These are phyloP conservation scores for Brassica incana DNA, from an alignment of 345 rosid genomes.

Conservation along the genomic window DNA sequence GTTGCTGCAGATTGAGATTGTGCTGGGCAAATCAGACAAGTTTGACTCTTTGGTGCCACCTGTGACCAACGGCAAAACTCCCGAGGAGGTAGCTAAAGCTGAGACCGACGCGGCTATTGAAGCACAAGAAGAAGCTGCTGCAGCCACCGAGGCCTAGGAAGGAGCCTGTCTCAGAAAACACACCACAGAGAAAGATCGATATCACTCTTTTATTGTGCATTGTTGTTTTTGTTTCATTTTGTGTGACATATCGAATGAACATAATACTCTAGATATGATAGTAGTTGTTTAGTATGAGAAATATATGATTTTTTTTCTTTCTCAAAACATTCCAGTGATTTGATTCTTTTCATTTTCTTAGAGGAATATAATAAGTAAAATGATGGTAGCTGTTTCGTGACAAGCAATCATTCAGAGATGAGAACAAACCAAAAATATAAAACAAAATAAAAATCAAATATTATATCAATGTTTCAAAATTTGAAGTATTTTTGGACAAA, in stretches of 20 bases:
- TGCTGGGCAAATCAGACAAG: constrained; percentile 69
- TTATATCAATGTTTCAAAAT: too few relatives aligned
- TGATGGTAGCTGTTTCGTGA: not conserved
- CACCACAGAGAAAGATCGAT: not conserved
- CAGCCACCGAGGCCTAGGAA: constrained; percentile 40
- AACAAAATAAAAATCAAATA: too few relatives aligned
- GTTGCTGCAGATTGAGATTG: constrained; percentile 60
- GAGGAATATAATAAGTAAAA: not conserved
- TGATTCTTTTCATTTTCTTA: not conserved
- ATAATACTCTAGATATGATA: constrained; percentile 24
- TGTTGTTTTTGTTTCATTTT: constrained; percentile 28
- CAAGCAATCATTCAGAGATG: too few relatives aligned
- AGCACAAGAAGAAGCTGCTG: constrained; percentile 22
- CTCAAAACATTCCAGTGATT: not conserved
- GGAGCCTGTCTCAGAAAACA: not conserved
- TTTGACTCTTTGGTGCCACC: constrained; percentile 63
- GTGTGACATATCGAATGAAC: constrained; percentile 35
- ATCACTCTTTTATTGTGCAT: not conserved
- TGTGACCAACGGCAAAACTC: constrained; percentile 25
- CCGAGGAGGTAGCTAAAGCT: constrained; percentile 31
- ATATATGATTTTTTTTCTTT: not conserved
- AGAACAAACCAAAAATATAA: too few relatives aligned
- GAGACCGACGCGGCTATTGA: constrained; percentile 21
- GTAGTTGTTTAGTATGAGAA: constrained; percentile 16
- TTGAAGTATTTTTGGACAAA: too few relatives aligned